Evolutionary conservation across 225 moss, liverwort and hornwort genomes (phyloP), one percentile per base, ranked within the genome.

Genomic region (Neckera pumila): DNA sequence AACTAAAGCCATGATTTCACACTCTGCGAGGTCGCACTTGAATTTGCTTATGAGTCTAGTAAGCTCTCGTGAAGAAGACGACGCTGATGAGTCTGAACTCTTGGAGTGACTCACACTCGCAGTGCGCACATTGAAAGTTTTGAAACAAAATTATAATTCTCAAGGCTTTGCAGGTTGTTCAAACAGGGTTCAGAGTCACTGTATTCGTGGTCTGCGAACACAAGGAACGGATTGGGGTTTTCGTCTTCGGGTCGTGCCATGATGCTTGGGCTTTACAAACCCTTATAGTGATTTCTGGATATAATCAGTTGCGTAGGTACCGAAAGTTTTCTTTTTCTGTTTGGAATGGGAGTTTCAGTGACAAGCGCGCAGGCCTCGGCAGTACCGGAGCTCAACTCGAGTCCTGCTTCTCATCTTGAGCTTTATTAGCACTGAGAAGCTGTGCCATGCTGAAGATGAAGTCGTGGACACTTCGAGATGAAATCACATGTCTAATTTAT

Each of bases 391-490:
- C n/a, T 38, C 45, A 30, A 38, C 90, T 36, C 89, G 71, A 58
- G 49, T 89, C 31, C 57, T 91, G 79, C 61, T 92, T 79, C 81
- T 90, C 49, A 54, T 90, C 47, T 40, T 90, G 71, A 84, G 86
- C 79, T 90, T 83, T 65, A 17, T 89, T n/a, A 75, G 83, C 61
- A 47, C 36, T 33, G 87, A 51, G 80, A 84, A 80, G 17, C 80
- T 73, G 71, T 89, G 91, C 69, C 49, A 76, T 60, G 80, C 72
- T 15, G 86, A 84, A 23, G 75, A 87, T 87, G 93, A 66, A 87
- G 85, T 4, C 30, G 47, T 51, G 63, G 86, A 59, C 31, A 45
- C 76, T 69, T 80, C 88, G 28, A 72, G 54, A 54, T 54, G 54
- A 54, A 54, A 54, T 54, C 54, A 54, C 6, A 54, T 54, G 54